Evolutionary conservation across 176 grass and related monocot species (phyloP), one percentile per base, ranked within the genome.

Genomic region (Neostapfia colusana): DNA sequence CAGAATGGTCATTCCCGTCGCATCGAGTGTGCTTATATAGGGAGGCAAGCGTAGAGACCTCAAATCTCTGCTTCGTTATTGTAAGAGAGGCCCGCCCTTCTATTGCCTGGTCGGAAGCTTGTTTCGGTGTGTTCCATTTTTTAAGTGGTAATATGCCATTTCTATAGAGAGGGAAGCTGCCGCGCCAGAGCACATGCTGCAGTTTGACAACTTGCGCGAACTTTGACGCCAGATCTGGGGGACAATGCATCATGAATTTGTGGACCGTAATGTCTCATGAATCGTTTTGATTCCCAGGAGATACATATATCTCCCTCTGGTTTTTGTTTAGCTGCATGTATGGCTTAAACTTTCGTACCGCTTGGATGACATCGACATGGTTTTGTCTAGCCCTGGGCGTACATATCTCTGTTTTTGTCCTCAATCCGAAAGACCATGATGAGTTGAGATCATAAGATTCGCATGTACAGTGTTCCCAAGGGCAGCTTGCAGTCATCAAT

Each of bases 11-110:
- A 54, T 31, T 31, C 31, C 31, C 31, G 6, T 24, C 20, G 13
- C 34, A 16, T 72, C 63, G 17, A 27, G 17, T 71, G 79, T 16
- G 39, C 46, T 77, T 87, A 82, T 86, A 82, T 82, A 87, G 57
- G 31, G 15, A 20, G 20, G 20, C 24, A 34, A 51, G n/a, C 17
- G 68, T 16, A 61, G 31, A 60, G 11, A 5, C 10, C 11, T 4
- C 23, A 80, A 39, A 75, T 75, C 70, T 34, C 24, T 49, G 13
- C 17, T 3, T 23, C 4, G 23, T 31, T 31, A 31, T 31, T 1
- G 1, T 31, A 31, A 31, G 31, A 31, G 31, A 31, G 31, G 31
- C 31, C 31, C 31, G 31, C 31, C 31, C 31, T 31, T 31, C 1
- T 31, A 31, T 31, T 31, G 31, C 3, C 31, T 31, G 31, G 31